phyloP scores from a whole-genome alignment of 1,284 basidiomycete species.

The Thelephora terrestris region DNA sequence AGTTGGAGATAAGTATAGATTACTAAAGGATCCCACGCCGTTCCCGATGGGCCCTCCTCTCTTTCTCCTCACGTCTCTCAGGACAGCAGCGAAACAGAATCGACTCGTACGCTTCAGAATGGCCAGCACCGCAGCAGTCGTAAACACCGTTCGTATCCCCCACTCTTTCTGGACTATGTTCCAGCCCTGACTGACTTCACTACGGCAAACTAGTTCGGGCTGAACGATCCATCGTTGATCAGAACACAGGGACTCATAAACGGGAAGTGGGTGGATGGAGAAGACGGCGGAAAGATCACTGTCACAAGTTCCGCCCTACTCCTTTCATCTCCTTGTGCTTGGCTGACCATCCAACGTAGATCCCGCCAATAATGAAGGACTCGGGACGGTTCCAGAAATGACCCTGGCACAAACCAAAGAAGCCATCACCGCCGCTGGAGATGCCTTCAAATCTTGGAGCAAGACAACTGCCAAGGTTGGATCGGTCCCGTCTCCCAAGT shows the following conservation, averaged over 20 bases:
- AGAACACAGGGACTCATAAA: constrained; percentile 71
- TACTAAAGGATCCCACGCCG: no score
- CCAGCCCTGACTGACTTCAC: no score
- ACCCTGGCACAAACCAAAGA: constrained; percentile 69
- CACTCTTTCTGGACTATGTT: no score
- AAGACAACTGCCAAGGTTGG: constrained; percentile 70
- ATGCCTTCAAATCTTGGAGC: constrained; percentile 75
- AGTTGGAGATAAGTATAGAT: no score
- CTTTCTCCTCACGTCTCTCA: no score
- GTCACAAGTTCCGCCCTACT: constrained; percentile 56
- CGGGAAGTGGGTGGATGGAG: constrained; percentile 78
- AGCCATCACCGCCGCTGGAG: constrained; percentile 70
- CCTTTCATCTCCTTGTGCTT: background rate
- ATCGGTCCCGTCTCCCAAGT: background rate
- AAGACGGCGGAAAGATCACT: constrained; percentile 56
- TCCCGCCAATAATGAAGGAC: constrained; percentile 71
- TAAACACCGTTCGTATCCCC: no score
- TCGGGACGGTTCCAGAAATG: constrained; percentile 84
- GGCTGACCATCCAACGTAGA: constrained; percentile 34
- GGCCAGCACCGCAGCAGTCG: no score
- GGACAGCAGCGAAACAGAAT: no score
- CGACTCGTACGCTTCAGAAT: no score
- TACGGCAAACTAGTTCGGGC: constrained; percentile 40
- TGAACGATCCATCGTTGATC: constrained; percentile 69
- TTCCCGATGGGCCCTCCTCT: no score